Percentiles rank a stretch among this genome's conserved stretches.
Evolutionary conservation across 148 eudicot species (phyloP).

Genomic region (Heliosperma pusillum): DNA sequence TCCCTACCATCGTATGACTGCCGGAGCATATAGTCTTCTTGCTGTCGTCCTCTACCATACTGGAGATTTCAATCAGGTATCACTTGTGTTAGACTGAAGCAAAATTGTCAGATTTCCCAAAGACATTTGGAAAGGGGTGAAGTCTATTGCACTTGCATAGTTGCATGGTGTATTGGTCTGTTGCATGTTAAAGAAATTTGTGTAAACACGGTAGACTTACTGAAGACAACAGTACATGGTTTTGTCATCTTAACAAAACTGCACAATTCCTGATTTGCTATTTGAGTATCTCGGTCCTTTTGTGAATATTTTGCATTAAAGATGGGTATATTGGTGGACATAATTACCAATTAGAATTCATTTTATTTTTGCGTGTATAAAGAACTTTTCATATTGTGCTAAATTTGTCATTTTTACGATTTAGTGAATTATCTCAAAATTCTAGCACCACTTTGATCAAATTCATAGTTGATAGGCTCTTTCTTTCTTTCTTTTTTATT

Average conservation of each 20-base stretch:
- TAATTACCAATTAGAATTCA: background rate
- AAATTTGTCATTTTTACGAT: background rate
- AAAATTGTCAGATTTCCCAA: background rate
- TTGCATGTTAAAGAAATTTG: constrained; percentile 2
- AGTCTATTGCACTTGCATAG: background rate
- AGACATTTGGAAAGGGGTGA: background rate
- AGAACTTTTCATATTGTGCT: background rate
- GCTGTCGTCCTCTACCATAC: constrained; percentile 95
- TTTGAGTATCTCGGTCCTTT: background rate
- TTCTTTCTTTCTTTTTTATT: too few species aligned
- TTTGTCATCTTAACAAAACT: background rate
- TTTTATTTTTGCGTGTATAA: background rate
- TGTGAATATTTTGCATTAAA: background rate
- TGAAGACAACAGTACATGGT: background rate
- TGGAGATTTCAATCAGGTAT: constrained; percentile 96
- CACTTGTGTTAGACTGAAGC: background rate
- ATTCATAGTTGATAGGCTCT: background rate
- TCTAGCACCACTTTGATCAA: background rate
- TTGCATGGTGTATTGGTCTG: background rate
- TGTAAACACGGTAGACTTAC: background rate
- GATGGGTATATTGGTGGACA: background rate
- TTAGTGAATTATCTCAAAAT: background rate
- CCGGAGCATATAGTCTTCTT: constrained; percentile 93
- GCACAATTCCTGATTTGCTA: background rate
- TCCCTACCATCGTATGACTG: constrained; percentile 97